phyloP scores from a whole-genome alignment of 441 rosid genomes.

The Gossypium lobatum region DNA sequence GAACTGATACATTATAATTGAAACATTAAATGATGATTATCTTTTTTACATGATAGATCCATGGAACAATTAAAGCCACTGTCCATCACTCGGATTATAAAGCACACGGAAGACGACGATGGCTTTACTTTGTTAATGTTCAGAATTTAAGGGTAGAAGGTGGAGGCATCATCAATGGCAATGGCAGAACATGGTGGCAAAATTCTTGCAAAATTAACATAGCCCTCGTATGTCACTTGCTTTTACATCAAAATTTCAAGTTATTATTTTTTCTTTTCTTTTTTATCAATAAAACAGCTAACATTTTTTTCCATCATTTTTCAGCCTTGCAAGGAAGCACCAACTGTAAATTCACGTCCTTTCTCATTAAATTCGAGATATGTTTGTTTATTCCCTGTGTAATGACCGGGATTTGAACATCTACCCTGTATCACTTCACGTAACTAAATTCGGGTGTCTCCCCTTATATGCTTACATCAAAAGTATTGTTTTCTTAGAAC shows the following conservation, averaged over 20 bases:
- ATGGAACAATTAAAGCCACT: conserved; percentile 61
- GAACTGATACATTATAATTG: background rate
- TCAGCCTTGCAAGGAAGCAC: conserved; percentile 80
- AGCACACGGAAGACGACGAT: conserved; percentile 29
- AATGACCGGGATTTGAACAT: too few species aligned
- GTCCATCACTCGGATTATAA: conserved; percentile 32
- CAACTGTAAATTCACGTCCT: conserved; percentile 49
- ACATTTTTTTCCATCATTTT: background rate
- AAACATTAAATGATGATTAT: background rate
- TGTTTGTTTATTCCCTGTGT: background rate
- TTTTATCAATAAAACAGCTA: background rate
- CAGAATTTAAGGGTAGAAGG: conserved; percentile 57
- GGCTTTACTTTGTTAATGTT: conserved; percentile 54
- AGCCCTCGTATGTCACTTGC: conserved; percentile 35
- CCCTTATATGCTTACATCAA: background rate
- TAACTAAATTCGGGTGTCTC: background rate
- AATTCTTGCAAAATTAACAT: conserved; percentile 81
- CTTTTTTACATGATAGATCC: conserved; percentile 31
- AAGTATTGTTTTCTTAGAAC: background rate
- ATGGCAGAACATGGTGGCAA: conserved; percentile 78
- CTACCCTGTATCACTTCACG: background rate
- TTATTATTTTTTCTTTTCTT: background rate
- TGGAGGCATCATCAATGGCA: conserved; percentile 78
- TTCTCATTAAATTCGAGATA: background rate
- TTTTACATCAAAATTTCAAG: background rate